These are phyloP conservation scores for Monascus ruber DNA, from an alignment of 2,329 filamentous ascomycete species.

Conservation along the genomic window DNA sequence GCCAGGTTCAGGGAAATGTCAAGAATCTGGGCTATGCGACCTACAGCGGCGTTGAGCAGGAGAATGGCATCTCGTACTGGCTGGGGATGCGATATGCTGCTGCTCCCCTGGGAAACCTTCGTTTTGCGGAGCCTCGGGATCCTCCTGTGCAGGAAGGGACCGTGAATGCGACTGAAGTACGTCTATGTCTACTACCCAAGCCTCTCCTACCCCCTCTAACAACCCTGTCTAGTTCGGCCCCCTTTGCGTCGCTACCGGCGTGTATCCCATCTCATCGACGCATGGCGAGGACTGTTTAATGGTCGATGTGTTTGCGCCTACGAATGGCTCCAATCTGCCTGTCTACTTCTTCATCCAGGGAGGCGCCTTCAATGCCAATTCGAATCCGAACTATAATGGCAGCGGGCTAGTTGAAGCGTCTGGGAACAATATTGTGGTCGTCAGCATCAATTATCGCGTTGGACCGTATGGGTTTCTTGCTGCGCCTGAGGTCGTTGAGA, in stretches of 20 bases:
- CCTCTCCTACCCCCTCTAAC: too few species aligned
- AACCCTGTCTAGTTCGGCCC: constrained; percentile 21
- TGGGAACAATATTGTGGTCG: constrained; percentile 52
- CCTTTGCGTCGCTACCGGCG: constrained; percentile 56
- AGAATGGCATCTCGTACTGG: constrained; percentile 57
- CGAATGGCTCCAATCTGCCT: constrained; percentile 36
- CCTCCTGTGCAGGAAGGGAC: constrained; percentile 38
- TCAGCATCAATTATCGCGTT: constrained; percentile 66
- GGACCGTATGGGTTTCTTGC: constrained; percentile 63
- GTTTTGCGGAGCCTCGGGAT: constrained; percentile 58
- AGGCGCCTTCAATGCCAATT: constrained; percentile 50
- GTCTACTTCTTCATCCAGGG: constrained; percentile 54
- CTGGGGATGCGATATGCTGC: constrained; percentile 65
- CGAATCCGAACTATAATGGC: constrained; percentile 50
- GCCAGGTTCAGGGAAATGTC: too few species aligned
- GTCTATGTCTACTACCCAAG: too few species aligned
- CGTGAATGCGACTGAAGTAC: constrained; percentile 45
- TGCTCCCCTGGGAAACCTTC: constrained; percentile 51
- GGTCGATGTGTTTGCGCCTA: constrained; percentile 31
- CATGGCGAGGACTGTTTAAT: constrained; percentile 35
- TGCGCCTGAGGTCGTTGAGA: constrained; percentile 39
- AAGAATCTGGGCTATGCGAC: constrained; percentile 52
- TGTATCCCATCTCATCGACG: constrained; percentile 48
- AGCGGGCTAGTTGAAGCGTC: constrained; percentile 50
- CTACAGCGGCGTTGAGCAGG: constrained; percentile 47